Base-by-base conservation (phyloP, 805 yeast genomes). In the Brettanomyces nanus region DNA sequence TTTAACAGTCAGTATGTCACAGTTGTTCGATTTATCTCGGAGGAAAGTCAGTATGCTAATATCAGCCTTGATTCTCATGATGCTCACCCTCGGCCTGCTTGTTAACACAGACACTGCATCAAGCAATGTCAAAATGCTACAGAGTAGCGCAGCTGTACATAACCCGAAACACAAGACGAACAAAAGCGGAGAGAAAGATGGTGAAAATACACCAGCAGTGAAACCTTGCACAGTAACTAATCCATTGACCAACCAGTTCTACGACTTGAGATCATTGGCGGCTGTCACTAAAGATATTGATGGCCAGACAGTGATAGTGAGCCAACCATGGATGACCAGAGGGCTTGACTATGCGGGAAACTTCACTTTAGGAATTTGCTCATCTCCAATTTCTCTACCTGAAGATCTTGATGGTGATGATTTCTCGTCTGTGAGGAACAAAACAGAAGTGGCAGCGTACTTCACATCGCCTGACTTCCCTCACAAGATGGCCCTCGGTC, bases 331-430 rank as follows among this genome's bases (percentile, higher is more conserved):
- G 85, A 59, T 66, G 28, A 77, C 89, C 3, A 71, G 69, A 43
- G 94, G 94, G 1, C 71, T 69, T 54, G 92, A 80, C 45, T 74
- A 73, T 48, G 77, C 77, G 20, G 65, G 62, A 34, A 87, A 87
- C 58, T 87, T 80, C 61, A 81, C 90, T 1, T 47, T 82, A 30
- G 81, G 84, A n/a, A 63, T 81, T 3, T 81, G 90, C 49, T 70
- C 83, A 37, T 59, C 77, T n/a, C 75, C 80, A 19, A 50, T 71
- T 30, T 49, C 55, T 34, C 53, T 49, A 7, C 41, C 46, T 3
- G 42, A 45, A 6, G 37, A 37, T 3, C 36, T 54, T n/a, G 47
- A 49, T 30, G 42, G 48, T 34, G 35, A 46, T 4, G 71, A 65
- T 42, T 59, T 58, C 36, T 36, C 39, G 2, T 66, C 57, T 31